Conservation (phyloP, 1,284 basidiomycete genomes). For the Farysia itapuensis region DNA sequence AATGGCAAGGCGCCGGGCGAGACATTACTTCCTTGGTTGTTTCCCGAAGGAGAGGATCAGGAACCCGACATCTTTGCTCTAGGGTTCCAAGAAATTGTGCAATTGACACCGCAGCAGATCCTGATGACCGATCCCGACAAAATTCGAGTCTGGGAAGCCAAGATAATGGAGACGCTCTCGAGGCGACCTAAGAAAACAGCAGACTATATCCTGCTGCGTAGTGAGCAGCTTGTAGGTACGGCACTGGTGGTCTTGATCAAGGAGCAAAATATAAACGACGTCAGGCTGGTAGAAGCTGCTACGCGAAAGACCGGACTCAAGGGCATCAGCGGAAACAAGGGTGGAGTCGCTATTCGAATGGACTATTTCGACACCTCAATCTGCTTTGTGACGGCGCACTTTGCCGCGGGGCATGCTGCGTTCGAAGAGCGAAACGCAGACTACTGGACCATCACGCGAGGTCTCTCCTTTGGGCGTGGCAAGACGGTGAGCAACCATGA, state of each 20-base stretch:
- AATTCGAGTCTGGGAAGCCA: conserved; percentile 72
- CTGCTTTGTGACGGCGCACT: conserved; percentile 92
- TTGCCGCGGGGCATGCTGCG: conserved; percentile 89
- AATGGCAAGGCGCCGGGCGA: conserved; percentile 82
- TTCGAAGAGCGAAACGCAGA: conserved; percentile 88
- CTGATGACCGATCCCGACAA: conserved; percentile 89
- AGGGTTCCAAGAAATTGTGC: conserved; percentile 97
- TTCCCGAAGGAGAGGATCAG: conserved; percentile 64
- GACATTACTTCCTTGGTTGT: conserved; percentile 84
- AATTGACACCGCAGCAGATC: conserved; percentile 93
- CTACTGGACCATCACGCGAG: conserved; percentile 81
- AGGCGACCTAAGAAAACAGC: conserved; percentile 69
- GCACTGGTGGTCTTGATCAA: conserved; percentile 85
- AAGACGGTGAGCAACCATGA: conserved; percentile 86
- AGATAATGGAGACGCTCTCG: conserved; percentile 77
- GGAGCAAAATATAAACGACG: conserved; percentile 72
- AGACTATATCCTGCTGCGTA: conserved; percentile 82
- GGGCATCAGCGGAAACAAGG: conserved; percentile 92
- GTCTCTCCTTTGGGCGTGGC: conserved; percentile 82
- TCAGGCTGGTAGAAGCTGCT: conserved; percentile 87
- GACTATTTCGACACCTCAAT: conserved; percentile 86
- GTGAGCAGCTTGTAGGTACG: conserved; percentile 94
- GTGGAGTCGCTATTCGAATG: conserved; percentile 85
- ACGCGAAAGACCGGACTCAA: conserved; percentile 94
- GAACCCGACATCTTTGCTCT: conserved; percentile 60